These are phyloP conservation scores for Aspergillus asperescens DNA, from an alignment of 495 filamentous ascomycete species.

Conservation along the genomic window DNA sequence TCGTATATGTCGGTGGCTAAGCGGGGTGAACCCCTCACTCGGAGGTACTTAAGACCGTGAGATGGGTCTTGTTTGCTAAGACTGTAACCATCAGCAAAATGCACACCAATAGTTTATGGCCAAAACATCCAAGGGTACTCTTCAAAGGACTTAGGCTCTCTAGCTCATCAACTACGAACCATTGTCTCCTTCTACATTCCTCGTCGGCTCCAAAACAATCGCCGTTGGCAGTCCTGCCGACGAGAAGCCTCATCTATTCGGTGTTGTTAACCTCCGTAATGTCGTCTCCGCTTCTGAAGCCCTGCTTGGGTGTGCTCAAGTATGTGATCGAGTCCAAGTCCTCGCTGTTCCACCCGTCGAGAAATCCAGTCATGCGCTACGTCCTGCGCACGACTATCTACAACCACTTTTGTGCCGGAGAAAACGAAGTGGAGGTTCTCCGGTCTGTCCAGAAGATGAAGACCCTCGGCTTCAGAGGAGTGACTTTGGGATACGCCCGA, in stretches of 20 bases:
- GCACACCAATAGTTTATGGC: slow-evolving; percentile 9
- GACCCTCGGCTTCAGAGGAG: slow-evolving; percentile 63
- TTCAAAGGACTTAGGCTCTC: neutral
- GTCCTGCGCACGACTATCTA: slow-evolving; percentile 76
- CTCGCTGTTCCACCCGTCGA: slow-evolving; percentile 51
- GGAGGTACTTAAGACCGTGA: slow-evolving; percentile 15
- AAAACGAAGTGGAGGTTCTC: slow-evolving; percentile 56
- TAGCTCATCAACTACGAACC: slow-evolving; percentile 10
- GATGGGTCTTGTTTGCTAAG: neutral
- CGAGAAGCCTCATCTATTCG: slow-evolving; percentile 63
- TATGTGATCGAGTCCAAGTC: slow-evolving; percentile 58
- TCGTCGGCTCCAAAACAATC: slow-evolving; percentile 15
- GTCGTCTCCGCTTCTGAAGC: slow-evolving; percentile 63
- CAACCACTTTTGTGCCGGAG: slow-evolving; percentile 77
- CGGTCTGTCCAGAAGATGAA: slow-evolving; percentile 55
- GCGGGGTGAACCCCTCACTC: slow-evolving; percentile 13
- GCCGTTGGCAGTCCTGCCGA: slow-evolving; percentile 62
- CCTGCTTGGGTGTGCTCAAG: slow-evolving; percentile 57
- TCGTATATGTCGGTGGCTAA: slow-evolving; percentile 7
- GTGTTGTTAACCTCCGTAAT: slow-evolving; percentile 69
- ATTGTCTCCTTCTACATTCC: slow-evolving; percentile 6
- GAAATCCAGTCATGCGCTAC: slow-evolving; percentile 50
- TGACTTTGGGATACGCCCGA: slow-evolving; percentile 71
- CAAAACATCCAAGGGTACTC: neutral
- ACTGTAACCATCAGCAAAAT: neutral